Conservation (phyloP, 2,329 filamentous ascomycete genomes). For the Cladophialophora psammophila region DNA sequence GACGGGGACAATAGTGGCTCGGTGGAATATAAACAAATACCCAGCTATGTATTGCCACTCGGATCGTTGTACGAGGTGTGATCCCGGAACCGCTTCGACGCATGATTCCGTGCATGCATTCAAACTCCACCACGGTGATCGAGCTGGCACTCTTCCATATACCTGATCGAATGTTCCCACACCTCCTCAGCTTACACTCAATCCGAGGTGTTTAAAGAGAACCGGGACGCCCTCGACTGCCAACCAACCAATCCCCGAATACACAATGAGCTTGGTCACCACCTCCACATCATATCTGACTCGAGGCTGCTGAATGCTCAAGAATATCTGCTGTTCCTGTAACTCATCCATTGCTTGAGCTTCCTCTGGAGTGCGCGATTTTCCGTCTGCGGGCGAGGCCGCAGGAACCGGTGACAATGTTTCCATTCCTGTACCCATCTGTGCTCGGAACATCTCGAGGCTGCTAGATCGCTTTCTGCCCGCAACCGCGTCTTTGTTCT, state of each 20-base stretch:
- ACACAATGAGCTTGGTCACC: slow-evolving; percentile 94
- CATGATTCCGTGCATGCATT: neutral
- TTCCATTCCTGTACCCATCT: slow-evolving; percentile 71
- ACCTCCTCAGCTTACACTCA: slow-evolving; percentile 26
- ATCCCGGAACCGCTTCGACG: neutral
- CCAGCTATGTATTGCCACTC: neutral
- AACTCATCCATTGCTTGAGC: slow-evolving; percentile 42
- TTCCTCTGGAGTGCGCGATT: slow-evolving; percentile 35
- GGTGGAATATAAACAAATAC: neutral
- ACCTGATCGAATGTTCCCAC: neutral
- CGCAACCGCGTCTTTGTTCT: neutral
- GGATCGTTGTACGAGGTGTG: neutral
- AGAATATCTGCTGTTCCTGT: slow-evolving; percentile 82
- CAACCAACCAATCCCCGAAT: slow-evolving; percentile 88
- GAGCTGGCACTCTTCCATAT: too few relatives aligned
- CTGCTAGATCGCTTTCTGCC: slow-evolving; percentile 42
- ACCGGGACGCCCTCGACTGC: slow-evolving; percentile 78
- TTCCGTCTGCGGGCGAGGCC: slow-evolving; percentile 8
- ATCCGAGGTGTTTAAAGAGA: slow-evolving; percentile 65
- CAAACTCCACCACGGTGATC: too few relatives aligned
- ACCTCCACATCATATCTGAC: slow-evolving; percentile 99
- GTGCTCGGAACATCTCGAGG: slow-evolving; percentile 71
- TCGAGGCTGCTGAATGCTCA: slow-evolving; percentile 80
- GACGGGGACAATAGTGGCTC: too few relatives aligned
- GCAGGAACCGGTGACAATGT: slow-evolving; percentile 21